Conservation (phyloP, 2,329 filamentous ascomycete genomes). For the Diaporthe velutina region DNA sequence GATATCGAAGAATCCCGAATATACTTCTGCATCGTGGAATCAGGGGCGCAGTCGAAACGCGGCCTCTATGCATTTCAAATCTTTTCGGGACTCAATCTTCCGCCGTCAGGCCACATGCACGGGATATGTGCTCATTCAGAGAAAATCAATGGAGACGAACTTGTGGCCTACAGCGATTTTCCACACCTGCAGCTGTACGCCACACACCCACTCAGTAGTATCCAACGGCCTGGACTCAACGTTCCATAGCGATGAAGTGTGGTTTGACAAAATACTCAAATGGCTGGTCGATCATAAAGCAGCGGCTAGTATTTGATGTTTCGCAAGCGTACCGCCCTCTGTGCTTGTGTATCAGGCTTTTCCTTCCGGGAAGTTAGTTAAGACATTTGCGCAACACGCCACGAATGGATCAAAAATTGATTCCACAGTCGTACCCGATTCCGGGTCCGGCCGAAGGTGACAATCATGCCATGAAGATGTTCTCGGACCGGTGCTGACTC, state of each 20-base stretch:
- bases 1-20: conserved; percentile 17
- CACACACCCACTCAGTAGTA: neutral
- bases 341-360: neutral
- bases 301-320: neutral
- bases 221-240: neutral
- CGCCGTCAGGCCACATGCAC: conserved; percentile 11
- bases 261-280: neutral
- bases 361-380: too few species aligned
- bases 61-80: neutral
- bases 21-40: neutral
- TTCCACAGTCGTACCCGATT: neutral
- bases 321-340: neutral
- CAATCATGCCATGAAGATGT: neutral
- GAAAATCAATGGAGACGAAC: neutral
- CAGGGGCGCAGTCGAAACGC: neutral
- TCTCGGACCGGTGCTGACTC: conserved; percentile 23
- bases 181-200: conserved; percentile 3
- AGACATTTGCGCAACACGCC: neutral
- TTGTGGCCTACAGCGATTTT: neutral
- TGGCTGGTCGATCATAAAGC: neutral
- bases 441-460: neutral
- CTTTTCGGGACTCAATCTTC: neutral
- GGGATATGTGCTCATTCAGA: neutral
- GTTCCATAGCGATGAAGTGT: neutral
- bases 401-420: neutral